Evolutionary conservation across 2,329 filamentous ascomycete genomes (phyloP).

Genomic region (Dryadomyces sulphureus): DNA sequence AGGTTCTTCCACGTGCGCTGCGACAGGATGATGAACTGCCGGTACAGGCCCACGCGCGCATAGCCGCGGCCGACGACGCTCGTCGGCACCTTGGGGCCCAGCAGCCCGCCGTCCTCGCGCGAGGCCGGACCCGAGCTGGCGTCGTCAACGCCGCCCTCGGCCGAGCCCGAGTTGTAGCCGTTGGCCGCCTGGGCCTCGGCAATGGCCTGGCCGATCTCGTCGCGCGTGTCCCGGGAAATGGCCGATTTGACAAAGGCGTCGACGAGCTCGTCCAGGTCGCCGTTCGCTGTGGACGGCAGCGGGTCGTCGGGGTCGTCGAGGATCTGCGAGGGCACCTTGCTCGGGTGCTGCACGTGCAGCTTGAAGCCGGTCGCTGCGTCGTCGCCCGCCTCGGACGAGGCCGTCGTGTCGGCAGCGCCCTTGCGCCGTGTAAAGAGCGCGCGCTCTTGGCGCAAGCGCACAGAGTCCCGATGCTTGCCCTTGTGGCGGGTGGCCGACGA

Average conservation of each 20-base stretch:
- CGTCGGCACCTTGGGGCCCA: constrained; percentile 28
- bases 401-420: constrained; percentile 46
- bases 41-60: constrained; percentile 59
- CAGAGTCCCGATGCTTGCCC: constrained; percentile 59
- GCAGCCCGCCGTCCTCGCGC: neutral
- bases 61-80: constrained; percentile 64
- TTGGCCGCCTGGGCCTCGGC: constrained; percentile 52
- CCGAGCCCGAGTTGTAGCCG: constrained; percentile 18
- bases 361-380: constrained; percentile 36
- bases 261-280: constrained; percentile 72
- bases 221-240: constrained; percentile 56
- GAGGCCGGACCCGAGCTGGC: neutral
- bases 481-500: constrained; percentile 38
- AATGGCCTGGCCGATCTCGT: constrained; percentile 65
- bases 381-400: constrained; percentile 41
- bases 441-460: constrained; percentile 74
- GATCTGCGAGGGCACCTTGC: constrained; percentile 37
- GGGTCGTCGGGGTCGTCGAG: constrained; percentile 56
- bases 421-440: constrained; percentile 80
- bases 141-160: neutral
- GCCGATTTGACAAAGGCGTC: constrained; percentile 62
- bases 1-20: constrained; percentile 91
- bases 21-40: constrained; percentile 83
- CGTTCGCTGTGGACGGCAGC: constrained; percentile 44
- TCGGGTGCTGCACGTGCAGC: constrained; percentile 29